These are phyloP conservation scores for Sicyos edulis DNA, from an alignment of 306 rosid genomes.

Conservation along the genomic window DNA sequence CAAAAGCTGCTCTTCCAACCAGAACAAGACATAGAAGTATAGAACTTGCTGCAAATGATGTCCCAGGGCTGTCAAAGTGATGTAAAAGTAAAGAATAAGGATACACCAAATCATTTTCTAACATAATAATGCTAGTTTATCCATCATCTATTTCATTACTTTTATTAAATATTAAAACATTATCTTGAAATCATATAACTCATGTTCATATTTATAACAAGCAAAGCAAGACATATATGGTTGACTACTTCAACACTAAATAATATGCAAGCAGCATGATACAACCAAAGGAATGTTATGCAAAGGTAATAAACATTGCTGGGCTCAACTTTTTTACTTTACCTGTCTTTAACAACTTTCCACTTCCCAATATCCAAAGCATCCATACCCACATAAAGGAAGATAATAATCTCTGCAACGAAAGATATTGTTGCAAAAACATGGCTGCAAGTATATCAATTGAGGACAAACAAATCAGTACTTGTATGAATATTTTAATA, in stretches of 20 bases:
- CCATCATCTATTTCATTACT: too few relatives aligned
- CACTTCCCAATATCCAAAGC: too few relatives aligned
- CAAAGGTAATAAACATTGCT: background rate
- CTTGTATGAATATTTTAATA: background rate
- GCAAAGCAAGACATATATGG: background rate
- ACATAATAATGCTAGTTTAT: too few relatives aligned
- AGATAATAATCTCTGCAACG: too few relatives aligned
- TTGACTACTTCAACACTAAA: background rate
- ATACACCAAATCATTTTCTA: background rate
- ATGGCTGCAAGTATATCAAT: slow-evolving; percentile 40
- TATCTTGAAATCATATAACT: too few relatives aligned
- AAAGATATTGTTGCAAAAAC: background rate
- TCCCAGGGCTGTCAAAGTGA: slow-evolving; percentile 41
- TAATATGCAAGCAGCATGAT: background rate
- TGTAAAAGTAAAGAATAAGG: background rate
- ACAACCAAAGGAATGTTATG: background rate
- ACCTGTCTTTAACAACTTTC: slow-evolving; percentile 39
- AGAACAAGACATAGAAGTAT: slow-evolving; percentile 1
- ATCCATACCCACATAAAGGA: too few relatives aligned
- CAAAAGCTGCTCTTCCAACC: too few relatives aligned
- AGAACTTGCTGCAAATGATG: slow-evolving; percentile 34
- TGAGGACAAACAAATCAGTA: background rate
- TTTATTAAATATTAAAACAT: too few relatives aligned
- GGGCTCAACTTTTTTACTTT: background rate
- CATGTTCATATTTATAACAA: too few relatives aligned